Evolutionary conservation across 352 stramenopile genomes (phyloP), one percentile per base, ranked within the genome.

Genomic region (Blastocystis sp.): DNA sequence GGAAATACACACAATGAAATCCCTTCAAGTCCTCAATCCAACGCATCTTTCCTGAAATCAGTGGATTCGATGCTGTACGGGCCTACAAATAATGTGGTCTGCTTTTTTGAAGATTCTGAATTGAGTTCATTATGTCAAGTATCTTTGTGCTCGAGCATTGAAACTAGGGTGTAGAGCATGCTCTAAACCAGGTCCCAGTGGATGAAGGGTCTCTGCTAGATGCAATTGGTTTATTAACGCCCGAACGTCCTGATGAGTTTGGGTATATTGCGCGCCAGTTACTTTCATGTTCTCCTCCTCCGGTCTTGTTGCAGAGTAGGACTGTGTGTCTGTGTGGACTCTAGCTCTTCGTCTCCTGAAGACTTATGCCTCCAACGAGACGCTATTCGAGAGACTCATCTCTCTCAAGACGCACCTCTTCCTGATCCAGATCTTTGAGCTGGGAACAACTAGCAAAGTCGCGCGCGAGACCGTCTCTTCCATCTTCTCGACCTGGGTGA

Each of bases 371-470:
- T 20, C 30, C 20, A 7, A 62, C 20, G 50, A 63, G 20, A 24
- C 3, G 11, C 41, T 50, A 26, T 43, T 63, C 41, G 16, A 3
- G 16, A 30, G 11, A 30, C 41, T 81, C n/a, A n/a, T 81, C 70
- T 81, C 70, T 4, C 70, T 81, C 18, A 81, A 81, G 39, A 62
- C 37, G 9, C 70, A 81, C 50, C 45, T 81, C 8, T 81, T 81
- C 18, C 50, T 81, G 11, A 81, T 81, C 16, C n/a, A 41, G 37
- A 65, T 47, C 3, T 65, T 81, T 26, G 70, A 81, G 70, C n/a
- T 26, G 18, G 41, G 16, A 26, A 24, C 53, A 18, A 24, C 20
- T 0, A 6, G 5, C 7, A 13, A 50, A 34, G n/a, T 20, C 26
- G 45, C 63, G 16, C 70, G 50, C 0, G 70, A 81, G 9, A 54